phyloP scores from a whole-genome alignment of 306 rosid genomes.

The Medicago lupulina region DNA sequence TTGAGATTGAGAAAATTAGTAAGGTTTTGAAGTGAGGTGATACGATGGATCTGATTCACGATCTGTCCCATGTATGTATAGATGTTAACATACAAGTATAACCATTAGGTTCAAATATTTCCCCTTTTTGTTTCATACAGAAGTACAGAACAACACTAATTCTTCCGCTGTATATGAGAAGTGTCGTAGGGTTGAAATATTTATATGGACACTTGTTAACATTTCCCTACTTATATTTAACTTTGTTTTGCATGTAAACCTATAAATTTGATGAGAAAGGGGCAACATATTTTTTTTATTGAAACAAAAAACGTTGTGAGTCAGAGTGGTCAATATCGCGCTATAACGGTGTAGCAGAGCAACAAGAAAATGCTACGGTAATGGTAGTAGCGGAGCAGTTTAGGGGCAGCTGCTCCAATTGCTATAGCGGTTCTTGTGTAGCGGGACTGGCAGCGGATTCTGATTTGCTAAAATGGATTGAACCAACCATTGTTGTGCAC shows the following conservation, averaged over 20 bases:
- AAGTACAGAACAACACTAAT: neutral
- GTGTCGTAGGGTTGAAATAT: neutral
- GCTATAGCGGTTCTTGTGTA: too few relatives aligned
- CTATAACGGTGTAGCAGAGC: too few relatives aligned
- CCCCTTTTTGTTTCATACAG: neutral
- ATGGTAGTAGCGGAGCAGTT: too few relatives aligned
- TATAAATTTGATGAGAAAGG: neutral
- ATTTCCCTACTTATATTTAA: too few relatives aligned
- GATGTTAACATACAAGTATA: neutral
- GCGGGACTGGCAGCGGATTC: too few relatives aligned
- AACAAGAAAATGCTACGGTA: too few relatives aligned
- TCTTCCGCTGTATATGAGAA: constrained; percentile 5
- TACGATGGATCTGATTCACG: neutral
- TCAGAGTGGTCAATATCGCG: too few relatives aligned
- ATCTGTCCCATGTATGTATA: constrained; percentile 21
- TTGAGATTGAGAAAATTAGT: constrained; percentile 27
- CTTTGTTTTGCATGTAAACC: neutral
- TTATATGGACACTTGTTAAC: too few relatives aligned
- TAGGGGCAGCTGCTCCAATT: too few relatives aligned
- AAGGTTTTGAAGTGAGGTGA: constrained; percentile 20
- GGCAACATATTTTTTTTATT: neutral
- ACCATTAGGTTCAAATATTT: neutral
- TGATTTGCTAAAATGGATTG: too few relatives aligned
- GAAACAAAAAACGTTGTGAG: neutral
- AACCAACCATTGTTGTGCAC: too few relatives aligned